Evolutionary conservation across 2,329 filamentous ascomycete species (phyloP), one percentile per base, ranked within the genome.

Genomic region (Coccinonectria pachysandricola): DNA sequence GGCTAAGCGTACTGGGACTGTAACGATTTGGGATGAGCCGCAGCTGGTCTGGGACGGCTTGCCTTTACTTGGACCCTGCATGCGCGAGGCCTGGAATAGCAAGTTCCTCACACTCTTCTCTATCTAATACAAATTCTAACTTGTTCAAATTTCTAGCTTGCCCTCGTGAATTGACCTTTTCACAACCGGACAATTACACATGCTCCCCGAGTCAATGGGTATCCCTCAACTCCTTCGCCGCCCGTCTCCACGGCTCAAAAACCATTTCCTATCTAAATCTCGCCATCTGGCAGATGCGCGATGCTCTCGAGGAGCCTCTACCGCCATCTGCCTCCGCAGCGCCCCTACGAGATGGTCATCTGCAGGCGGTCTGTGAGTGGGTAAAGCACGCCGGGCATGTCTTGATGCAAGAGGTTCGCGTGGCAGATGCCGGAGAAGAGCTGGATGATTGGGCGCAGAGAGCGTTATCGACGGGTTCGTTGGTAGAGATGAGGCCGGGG

Each of bases 211-310:
- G 32, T 4, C 30, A 45, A 25, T 56, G 49, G 49, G 33, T 47
- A 16, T 49, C 45, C 7, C 34, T 54, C 36, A 50, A 55, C 40
- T 50, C 49, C 8, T 52, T 55, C 22, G 40, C 43, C 24, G 52
- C 52, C 13, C 50, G 45, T 24, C 32, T 53, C 11, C 39, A 48
- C 27, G 45, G 41, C 31, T 24, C 33, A n/a, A 17, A 22, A 6
- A 32, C 43, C 11, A 30, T 35, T 13, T 9, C 24, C 8, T 50
- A 46, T 37, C 34, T 34, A 21, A 48, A 48, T 26, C 40, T 51
- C 21, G 49, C 38, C 26, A 32, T 53, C 27, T 49, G 46, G 45
- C 37, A 46, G 27, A 31, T 55, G n/a, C 50, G 50, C 15, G 32
- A 30, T 8, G 43, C 36, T 7, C 46, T 55, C 13, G 52, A 54